A percentile compares a stretch with the other conserved stretches of the same genome.
phyloP scores from a whole-genome alignment of 805 yeast genomes.

The Lipomyces sp. region DNA sequence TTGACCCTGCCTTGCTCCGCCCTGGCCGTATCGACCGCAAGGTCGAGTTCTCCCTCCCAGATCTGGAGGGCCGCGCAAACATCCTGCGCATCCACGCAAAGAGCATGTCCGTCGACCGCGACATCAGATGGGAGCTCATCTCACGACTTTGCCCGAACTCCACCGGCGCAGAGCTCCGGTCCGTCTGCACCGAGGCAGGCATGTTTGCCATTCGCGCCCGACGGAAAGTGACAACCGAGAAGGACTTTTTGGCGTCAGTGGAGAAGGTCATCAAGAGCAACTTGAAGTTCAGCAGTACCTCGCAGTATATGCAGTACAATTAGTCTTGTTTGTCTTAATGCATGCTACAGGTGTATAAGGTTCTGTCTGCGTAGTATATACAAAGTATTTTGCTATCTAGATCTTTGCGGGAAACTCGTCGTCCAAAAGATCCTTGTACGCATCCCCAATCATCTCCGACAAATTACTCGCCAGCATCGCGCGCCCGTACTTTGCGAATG shows the following conservation, averaged over 20 bases:
- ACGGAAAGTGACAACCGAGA: constrained; percentile 96
- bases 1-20: constrained; percentile 95
- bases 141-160: constrained; percentile 97
- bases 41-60: constrained; percentile 95
- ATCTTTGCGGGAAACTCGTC: constrained; percentile 3
- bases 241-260: constrained; percentile 95
- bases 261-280: constrained; percentile 98
- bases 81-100: constrained; percentile 96
- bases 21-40: constrained; percentile 99
- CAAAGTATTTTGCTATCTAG: not conserved
- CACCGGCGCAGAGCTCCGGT: constrained; percentile 97
- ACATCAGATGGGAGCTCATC: constrained; percentile 97
- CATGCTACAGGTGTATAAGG: not conserved
- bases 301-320: constrained; percentile 84
- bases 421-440: constrained; percentile 51
- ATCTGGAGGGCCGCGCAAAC: constrained; percentile 95
- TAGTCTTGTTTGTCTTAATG: not conserved
- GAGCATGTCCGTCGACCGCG: constrained; percentile 96
- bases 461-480: constrained; percentile 84
- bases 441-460: constrained; percentile 61
- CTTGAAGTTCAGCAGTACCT: constrained; percentile 93
- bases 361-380: not conserved
- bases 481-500: constrained; percentile 63
- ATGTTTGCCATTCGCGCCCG: constrained; percentile 99
- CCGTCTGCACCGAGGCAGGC: constrained; percentile 99